A percentile compares a stretch with the other conserved stretches of the same genome.
Conservation (phyloP, 345 rosid species). For the Eucalyptus lansdowneana region DNA sequence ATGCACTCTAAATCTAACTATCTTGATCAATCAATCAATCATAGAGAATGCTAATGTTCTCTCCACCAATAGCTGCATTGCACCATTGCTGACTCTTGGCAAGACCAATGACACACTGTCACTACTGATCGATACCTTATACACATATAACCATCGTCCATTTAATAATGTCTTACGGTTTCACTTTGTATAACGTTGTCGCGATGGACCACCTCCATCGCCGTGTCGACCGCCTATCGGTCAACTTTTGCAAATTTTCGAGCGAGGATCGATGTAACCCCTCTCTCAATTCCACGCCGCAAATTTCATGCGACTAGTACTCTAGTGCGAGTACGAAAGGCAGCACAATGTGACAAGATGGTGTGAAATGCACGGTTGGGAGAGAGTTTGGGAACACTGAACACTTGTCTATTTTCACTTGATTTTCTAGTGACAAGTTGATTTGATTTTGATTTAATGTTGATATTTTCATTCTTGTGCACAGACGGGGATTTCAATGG, state of each 20-base stretch:
- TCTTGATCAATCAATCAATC: neutral
- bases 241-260: neutral
- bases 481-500: neutral
- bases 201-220: neutral
- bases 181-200: neutral
- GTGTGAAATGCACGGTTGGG: neutral
- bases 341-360: neutral
- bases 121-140: neutral
- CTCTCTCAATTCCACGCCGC: neutral
- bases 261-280: neutral
- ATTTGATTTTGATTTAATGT: neutral
- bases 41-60: neutral
- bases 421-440: neutral
- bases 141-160: neutral
- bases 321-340: neutral
- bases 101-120: neutral
- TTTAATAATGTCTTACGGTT: neutral
- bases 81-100: neutral
- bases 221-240: neutral
- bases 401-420: neutral
- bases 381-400: neutral
- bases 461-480: neutral
- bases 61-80: accelerated
- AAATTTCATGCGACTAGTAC: neutral
- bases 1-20: accelerated